Percentiles rank a stretch among this genome's conserved stretches.
These are phyloP conservation scores for Citrus unshiu DNA, from an alignment of 345 rosid genomes.

Conservation along the genomic window DNA sequence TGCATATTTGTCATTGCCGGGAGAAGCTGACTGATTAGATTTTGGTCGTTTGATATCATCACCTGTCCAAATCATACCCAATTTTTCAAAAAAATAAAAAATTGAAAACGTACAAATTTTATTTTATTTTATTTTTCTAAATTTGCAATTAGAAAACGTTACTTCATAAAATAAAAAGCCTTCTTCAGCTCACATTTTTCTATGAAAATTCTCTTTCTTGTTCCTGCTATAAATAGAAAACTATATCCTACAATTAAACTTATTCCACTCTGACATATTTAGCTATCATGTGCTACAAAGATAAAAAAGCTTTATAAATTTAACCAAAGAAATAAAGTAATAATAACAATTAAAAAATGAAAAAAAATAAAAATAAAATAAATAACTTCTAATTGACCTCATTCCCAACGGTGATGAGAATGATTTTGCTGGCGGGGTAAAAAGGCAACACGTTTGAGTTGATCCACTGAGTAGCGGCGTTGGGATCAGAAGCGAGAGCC, in stretches of 20 bases:
- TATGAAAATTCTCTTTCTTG: background rate
- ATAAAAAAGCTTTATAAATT: background rate
- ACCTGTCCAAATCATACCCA: slow-evolving; percentile 40
- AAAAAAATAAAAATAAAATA: background rate
- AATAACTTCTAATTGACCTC: slow-evolving; percentile 40
- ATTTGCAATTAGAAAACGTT: background rate
- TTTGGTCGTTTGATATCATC: slow-evolving; percentile 56
- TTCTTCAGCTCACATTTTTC: background rate
- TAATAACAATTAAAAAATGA: background rate
- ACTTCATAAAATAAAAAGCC: background rate
- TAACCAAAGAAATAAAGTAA: background rate
- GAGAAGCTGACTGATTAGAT: slow-evolving; percentile 64
- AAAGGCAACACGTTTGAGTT: slow-evolving; percentile 64
- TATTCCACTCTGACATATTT: background rate
- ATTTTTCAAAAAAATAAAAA: too few relatives aligned
- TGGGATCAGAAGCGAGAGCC: slow-evolving; percentile 72
- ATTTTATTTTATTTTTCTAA: background rate
- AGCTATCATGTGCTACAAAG: too few relatives aligned
- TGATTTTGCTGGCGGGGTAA: slow-evolving; percentile 83
- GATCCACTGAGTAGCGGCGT: slow-evolving; percentile 75
- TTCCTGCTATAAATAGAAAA: background rate
- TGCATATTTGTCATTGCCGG: slow-evolving; percentile 87
- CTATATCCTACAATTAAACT: background rate
- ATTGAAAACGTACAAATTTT: background rate
- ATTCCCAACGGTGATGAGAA: slow-evolving; percentile 81